Evolutionary conservation across 345 rosid species (phyloP).

Genomic region (Odontarrhena argentea): DNA sequence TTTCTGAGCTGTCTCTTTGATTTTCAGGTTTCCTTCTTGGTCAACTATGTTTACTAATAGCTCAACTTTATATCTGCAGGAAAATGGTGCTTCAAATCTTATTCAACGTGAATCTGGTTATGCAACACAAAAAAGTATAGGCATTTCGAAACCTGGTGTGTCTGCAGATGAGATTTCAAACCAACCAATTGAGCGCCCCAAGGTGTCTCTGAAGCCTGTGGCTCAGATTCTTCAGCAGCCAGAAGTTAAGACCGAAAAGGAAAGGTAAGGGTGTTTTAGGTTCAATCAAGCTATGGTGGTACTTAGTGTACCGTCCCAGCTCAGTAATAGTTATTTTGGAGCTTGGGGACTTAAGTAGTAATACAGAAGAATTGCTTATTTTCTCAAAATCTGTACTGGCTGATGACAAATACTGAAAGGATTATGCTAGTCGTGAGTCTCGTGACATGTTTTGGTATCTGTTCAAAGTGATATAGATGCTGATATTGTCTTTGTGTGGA

Average conservation of each 20-base stretch:
- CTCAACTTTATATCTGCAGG: slow-evolving; percentile 33
- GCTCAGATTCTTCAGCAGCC: slow-evolving; percentile 56
- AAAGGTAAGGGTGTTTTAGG: slow-evolving; percentile 50
- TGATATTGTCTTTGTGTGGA: slow-evolving; percentile 8
- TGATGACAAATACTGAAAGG: slow-evolving; percentile 10
- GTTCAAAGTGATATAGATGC: slow-evolving; percentile 13
- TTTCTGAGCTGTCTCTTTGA: slow-evolving; percentile 15
- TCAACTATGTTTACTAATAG: slow-evolving; percentile 26
- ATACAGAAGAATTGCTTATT: slow-evolving; percentile 10
- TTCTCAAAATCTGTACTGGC: slow-evolving; percentile 3
- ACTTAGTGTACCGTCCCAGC: slow-evolving; percentile 4
- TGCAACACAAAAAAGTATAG: slow-evolving; percentile 37
- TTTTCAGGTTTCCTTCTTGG: slow-evolving; percentile 14
- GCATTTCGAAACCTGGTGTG: slow-evolving; percentile 45
- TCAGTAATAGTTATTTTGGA: slow-evolving; percentile 17
- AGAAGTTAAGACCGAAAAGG: slow-evolving; percentile 55
- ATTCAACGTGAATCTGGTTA: slow-evolving; percentile 42
- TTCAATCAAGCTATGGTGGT: slow-evolving; percentile 5
- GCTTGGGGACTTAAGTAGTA: slow-evolving; percentile 15
- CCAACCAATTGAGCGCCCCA: slow-evolving; percentile 61
- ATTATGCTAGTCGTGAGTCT: slow-evolving; percentile 18
- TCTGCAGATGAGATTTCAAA: slow-evolving; percentile 50
- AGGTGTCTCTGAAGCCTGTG: slow-evolving; percentile 64
- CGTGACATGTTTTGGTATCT: slow-evolving; percentile 8
- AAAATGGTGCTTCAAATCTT: slow-evolving; percentile 35